Percentiles rank a stretch among this genome's conserved stretches.
These are phyloP conservation scores for Populus simonii DNA, from an alignment of 345 rosid genomes.

Conservation along the genomic window DNA sequence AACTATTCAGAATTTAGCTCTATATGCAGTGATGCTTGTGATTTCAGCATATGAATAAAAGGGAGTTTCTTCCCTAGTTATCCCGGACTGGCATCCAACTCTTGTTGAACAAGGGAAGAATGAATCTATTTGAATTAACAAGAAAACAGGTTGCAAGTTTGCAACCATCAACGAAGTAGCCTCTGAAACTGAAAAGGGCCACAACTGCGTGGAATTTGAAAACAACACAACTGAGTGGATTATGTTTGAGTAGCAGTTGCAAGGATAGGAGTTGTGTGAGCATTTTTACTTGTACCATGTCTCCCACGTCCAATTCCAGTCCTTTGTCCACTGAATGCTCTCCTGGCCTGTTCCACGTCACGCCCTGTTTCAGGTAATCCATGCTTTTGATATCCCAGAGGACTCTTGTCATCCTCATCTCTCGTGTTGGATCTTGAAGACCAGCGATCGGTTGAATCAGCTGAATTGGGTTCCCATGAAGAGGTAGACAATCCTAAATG, in stretches of 20 bases:
- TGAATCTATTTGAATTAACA: slow-evolving; percentile 7
- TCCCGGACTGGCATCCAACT: neutral
- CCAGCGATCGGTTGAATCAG: slow-evolving; percentile 73
- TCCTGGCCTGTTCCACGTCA: slow-evolving; percentile 31
- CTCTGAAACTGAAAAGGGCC: neutral
- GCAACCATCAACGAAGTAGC: slow-evolving; percentile 26
- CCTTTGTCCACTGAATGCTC: slow-evolving; percentile 38
- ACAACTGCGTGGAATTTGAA: neutral
- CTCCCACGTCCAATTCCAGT: slow-evolving; percentile 45
- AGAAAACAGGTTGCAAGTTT: slow-evolving; percentile 34
- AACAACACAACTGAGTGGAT: neutral
- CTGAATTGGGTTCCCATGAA: slow-evolving; percentile 71
- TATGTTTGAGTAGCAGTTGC: slow-evolving; percentile 31
- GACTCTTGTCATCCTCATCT: slow-evolving; percentile 43
- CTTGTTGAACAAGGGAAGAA: neutral
- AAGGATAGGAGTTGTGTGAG: slow-evolving; percentile 14
- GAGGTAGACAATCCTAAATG: slow-evolving; percentile 51
- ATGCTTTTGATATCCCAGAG: slow-evolving; percentile 35
- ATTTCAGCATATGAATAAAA: neutral
- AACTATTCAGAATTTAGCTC: too few species aligned
- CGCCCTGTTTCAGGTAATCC: slow-evolving; percentile 30
- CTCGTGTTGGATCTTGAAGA: slow-evolving; percentile 45
- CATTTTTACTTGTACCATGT: slow-evolving; percentile 18
- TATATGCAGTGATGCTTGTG: neutral
- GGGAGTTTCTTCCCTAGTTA: neutral